Evolutionary conservation across 768 basidiomycete genomes (phyloP).

Genomic region (Tulasnella sp.): DNA sequence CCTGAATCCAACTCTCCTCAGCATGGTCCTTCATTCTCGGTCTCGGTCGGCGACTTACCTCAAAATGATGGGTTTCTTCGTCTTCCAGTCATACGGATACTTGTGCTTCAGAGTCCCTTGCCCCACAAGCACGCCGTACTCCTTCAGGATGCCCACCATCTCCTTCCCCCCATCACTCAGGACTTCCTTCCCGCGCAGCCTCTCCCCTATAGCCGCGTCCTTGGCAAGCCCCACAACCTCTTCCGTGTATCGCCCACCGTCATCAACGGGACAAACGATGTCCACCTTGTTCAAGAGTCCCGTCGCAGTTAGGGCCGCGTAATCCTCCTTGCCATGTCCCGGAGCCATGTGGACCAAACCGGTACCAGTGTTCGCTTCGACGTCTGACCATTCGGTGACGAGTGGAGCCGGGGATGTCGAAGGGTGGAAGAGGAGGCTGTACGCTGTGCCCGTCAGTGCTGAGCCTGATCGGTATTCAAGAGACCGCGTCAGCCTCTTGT

Average conservation of each 20-base stretch:
- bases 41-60: constrained; percentile 39
- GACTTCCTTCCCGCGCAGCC: constrained; percentile 58
- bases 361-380: constrained; percentile 80
- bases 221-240: constrained; percentile 51
- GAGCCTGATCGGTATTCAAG: constrained; percentile 15
- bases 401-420: constrained; percentile 24
- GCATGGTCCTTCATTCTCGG: background rate
- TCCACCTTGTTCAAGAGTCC: constrained; percentile 35
- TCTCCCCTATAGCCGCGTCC: constrained; percentile 27
- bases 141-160: constrained; percentile 48
- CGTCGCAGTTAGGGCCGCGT: constrained; percentile 47
- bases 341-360: constrained; percentile 94
- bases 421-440: constrained; percentile 21
- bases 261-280: constrained; percentile 74
- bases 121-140: constrained; percentile 44
- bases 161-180: constrained; percentile 57
- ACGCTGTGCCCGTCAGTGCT: constrained; percentile 17
- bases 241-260: constrained; percentile 55
- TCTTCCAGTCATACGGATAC: constrained; percentile 97
- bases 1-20: constrained; percentile 27
- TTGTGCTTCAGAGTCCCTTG: constrained; percentile 67
- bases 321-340: constrained; percentile 91
- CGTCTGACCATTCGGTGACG: constrained; percentile 61
- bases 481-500: background rate
- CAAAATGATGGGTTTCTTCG: constrained; percentile 82